Base-by-base conservation (phyloP, 177 flowering plant genomes). In the Vitis hybrid region DNA sequence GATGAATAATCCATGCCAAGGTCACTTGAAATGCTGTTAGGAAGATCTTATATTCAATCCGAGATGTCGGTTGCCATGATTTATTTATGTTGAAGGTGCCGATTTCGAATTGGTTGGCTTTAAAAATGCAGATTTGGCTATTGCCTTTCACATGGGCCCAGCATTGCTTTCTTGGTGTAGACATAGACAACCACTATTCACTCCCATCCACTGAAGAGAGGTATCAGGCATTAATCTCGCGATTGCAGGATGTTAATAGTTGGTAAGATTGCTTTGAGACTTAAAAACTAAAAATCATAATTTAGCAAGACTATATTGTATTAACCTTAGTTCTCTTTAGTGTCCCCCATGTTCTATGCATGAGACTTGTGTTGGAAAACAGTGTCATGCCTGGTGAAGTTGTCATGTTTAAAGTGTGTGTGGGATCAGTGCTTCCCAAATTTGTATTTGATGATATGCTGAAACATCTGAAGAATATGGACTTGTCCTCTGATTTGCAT, bases 61-160 rank as follows among this genome's bases (percentile, higher is more conserved):
- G 69, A 84, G 90, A 85, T 90, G 82, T 84, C 86, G 80, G 87
- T 86, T 94, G 86, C 90, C 89, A 83, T 92, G 89, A 84, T 93
- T 89, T 91, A 77, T 90, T 84, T 83, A 76, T 88, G 76, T 82
- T 85, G 81, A 89, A 91, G 87, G 88, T 93, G 89, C 93, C 97
- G 72, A 87, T 86, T 85, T 88, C 89, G 95, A 88, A 87, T 89
- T 95, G 94, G 96, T 89, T 95, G 99, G 97, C 97, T 95, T 90
- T 85, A 91, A 90, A 90, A 95, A 83, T 95, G 99, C 99, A 95
- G 98, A 95, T 95, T 77, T 86, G 94, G 91, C 89, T 84, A 85
- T 84, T 89, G 79, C 86, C 88, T 85, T 88, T 81, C 86, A 79
- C 87, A 79, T 83, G 94, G 91, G 87, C 88, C 85, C 94, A 81